Conservation (phyloP, 2,329 filamentous ascomycete genomes). For the Sclerotinia subarctica region DNA sequence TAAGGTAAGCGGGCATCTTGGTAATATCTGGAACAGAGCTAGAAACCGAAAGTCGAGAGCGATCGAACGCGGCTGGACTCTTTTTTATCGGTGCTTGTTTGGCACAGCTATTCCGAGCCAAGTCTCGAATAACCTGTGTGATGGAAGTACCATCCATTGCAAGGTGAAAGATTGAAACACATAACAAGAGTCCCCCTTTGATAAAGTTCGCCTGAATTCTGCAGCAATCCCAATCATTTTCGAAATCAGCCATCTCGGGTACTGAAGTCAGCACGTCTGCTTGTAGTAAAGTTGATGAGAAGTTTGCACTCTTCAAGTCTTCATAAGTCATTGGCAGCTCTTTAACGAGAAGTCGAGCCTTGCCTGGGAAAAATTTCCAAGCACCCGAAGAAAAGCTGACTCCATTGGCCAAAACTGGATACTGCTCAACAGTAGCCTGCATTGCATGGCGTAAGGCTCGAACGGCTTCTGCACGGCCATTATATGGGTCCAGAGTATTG, state of each 20-base stretch:
- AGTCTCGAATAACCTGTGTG: background rate
- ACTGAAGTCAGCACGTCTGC: background rate
- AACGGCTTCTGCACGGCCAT: background rate
- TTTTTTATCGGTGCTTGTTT: background rate
- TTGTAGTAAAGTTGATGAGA: background rate
- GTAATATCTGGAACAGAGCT: background rate
- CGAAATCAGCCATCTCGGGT: background rate
- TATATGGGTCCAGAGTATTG: background rate
- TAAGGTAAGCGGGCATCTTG: background rate
- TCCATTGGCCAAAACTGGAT: background rate
- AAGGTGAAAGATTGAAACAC: background rate
- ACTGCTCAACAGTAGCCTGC: background rate
- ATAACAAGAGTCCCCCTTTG: background rate
- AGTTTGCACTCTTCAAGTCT: background rate
- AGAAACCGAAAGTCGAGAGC: background rate
- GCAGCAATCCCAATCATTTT: slow-evolving; percentile 7
- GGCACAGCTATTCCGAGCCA: background rate
- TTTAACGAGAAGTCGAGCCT: background rate
- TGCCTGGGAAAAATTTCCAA: background rate
- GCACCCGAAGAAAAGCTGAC: background rate
- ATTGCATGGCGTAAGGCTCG: background rate
- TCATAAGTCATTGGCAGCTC: background rate
- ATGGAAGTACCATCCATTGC: background rate
- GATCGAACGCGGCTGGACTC: background rate
- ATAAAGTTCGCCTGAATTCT: slow-evolving; percentile 2